Evolutionary conservation across 306 rosid species (phyloP).

Genomic region (Cajanus cajan): DNA sequence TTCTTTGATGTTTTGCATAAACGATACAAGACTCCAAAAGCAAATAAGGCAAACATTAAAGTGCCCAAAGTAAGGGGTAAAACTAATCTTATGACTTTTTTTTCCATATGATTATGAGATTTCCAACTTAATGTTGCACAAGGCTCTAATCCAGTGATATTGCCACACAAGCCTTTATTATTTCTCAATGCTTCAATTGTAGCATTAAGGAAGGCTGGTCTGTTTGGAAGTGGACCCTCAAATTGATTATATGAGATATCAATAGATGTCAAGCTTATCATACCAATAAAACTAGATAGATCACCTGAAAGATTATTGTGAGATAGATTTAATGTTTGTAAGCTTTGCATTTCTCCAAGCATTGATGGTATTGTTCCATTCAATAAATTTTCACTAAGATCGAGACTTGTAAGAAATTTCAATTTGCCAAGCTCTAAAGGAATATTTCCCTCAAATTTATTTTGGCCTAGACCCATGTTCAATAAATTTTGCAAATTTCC

Average conservation of each 20-base stretch:
- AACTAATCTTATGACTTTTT: background rate
- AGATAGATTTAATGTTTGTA: too few species aligned
- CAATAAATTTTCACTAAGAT: too few species aligned
- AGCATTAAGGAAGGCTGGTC: background rate
- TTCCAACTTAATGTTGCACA: too few species aligned
- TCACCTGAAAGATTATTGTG: too few species aligned
- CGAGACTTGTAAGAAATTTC: too few species aligned
- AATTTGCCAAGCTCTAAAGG: background rate
- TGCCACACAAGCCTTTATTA: too few species aligned
- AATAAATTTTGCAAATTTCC: background rate
- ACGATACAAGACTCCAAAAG: background rate
- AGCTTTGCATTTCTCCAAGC: constrained; percentile 21
- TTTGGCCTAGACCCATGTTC: background rate
- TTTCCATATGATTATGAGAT: background rate
- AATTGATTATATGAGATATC: background rate
- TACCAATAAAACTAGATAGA: too few species aligned
- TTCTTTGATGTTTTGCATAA: background rate
- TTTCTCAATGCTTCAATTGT: background rate
- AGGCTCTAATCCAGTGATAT: too few species aligned
- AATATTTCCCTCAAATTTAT: background rate
- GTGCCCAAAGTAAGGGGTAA: background rate
- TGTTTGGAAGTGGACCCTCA: background rate
- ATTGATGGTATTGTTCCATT: constrained; percentile 12
- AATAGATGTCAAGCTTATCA: constrained; percentile 21
- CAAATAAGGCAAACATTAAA: background rate